Evolutionary conservation across 2,329 filamentous ascomycete genomes (phyloP).

Genomic region (Herpotrichia juniperi): DNA sequence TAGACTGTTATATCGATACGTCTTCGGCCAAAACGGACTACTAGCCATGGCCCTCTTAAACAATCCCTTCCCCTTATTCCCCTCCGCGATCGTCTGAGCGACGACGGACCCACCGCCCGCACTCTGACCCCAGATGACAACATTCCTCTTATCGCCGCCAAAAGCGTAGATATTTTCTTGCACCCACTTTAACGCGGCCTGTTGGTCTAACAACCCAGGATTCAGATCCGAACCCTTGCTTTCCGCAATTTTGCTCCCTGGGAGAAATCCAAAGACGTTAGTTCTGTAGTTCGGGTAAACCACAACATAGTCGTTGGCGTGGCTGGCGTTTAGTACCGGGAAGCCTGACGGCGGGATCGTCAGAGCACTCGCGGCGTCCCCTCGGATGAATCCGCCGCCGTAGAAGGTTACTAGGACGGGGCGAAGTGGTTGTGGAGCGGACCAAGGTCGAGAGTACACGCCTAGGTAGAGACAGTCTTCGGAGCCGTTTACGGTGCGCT

Average conservation of each 20-base stretch:
- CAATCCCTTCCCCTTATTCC: slow-evolving; percentile 49
- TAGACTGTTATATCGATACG: slow-evolving; percentile 57
- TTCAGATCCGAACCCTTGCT: slow-evolving; percentile 57
- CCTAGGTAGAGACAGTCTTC: slow-evolving; percentile 69
- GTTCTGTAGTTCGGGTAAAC: slow-evolving; percentile 62
- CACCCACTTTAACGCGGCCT: slow-evolving; percentile 60
- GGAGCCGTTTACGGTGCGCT: slow-evolving; percentile 60
- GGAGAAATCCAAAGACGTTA: slow-evolving; percentile 63
- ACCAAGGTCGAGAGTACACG: slow-evolving; percentile 65
- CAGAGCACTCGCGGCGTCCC: slow-evolving; percentile 56
- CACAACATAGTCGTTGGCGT: slow-evolving; percentile 57
- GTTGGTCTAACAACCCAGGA: slow-evolving; percentile 59
- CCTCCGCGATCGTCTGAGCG: slow-evolving; percentile 59
- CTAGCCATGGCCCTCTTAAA: slow-evolving; percentile 59
- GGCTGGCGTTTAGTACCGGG: slow-evolving; percentile 63
- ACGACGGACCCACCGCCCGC: slow-evolving; percentile 62
- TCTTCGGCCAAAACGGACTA: slow-evolving; percentile 66
- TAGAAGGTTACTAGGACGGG: slow-evolving; percentile 67
- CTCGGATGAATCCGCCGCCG: slow-evolving; percentile 67
- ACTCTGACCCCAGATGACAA: slow-evolving; percentile 63
- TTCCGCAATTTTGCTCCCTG: slow-evolving; percentile 54
- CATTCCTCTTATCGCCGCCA: slow-evolving; percentile 58
- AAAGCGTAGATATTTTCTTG: slow-evolving; percentile 60
- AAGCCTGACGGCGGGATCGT: slow-evolving; percentile 62
- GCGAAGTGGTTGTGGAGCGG: slow-evolving; percentile 44